Base-by-base conservation (phyloP, 306 rosid genomes). In the Rosa persica region DNA sequence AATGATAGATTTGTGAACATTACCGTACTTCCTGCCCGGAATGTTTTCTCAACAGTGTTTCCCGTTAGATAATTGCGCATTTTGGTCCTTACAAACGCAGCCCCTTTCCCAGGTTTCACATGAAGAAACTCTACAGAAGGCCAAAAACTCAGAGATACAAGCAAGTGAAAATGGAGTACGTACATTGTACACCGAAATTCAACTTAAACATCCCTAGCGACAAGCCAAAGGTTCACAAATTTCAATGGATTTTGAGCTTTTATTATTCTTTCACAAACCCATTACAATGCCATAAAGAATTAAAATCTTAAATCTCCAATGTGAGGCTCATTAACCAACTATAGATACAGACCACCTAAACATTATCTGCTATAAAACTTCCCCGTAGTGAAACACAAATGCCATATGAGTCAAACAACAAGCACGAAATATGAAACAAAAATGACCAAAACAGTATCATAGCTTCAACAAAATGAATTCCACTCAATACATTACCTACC, bases 41-140 rank as follows among this genome's bases (percentile, higher is more conserved):
- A 95, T 34, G 97, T 95, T 75, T 91, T 91, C 76, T 95, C 99
- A 79, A 95, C 95, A 0, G 98, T 91, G 74, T 90, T 93, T 80
- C 99, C 96, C 0, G 98, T 84, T 12, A 93, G 36, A 83, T 93
- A 89, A 84, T 93, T 95, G 73, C 92, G 93, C 57, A 95, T 78
- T 77, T 90, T 95, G 83, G 99, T 95, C 91, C 99, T 88, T 54
- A 93, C 98, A 80, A 95, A 95, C 23, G 99, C 99, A 15, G 99
- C 97, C 40, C 98, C 99, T 83, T 92, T 95, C 40, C 98, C 99
- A 51, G 99, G 99, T 83, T 95, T 95, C 11, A 95, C 98, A 22
- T 95, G 98, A 73, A 95, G 98, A 87, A 95, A 95, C 88, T 95
- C 98, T 95, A 76, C 58, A 77, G 25, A 58, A 79, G 9, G 64